Base-by-base conservation (phyloP, 805 yeast species). In the Myxozyma melibiosi region DNA sequence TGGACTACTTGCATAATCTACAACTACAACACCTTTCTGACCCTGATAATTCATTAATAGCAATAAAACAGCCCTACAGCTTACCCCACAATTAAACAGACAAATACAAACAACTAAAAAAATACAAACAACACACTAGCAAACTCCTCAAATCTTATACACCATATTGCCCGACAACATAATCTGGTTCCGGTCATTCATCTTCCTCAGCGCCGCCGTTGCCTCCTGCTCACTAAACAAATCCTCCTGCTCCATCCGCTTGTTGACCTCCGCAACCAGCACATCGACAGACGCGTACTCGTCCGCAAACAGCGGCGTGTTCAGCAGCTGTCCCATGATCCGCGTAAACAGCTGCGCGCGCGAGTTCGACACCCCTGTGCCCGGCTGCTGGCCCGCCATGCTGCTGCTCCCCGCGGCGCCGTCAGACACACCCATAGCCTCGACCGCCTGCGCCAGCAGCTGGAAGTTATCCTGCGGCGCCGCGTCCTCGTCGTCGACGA, bases 311-410 rank as follows among this genome's bases (percentile, higher is more conserved):
- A 76, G 54, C 20, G 73, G 75, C 3, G 78, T 72, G 53, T 76
- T 76, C 66, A 80, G 73, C 41, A 82, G 70, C 24, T 69, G 71
- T 1, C 85, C 83, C 20, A 80, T 74, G 11, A 76, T 69, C 57
- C 76, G 74, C 20, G 78, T 76, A 65, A 83, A 78, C 30, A 68
- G 65, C n/a, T 72, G 74, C 50, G 76, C 72, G 62, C 89, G 75
- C 18, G 78, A 74, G 1, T 77, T 76, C 2, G 87, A 81, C 18
- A 84, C 75, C 8, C 70, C 71, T 11, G 75, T 49, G 20, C 77
- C 33, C 66, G 68, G 30, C 56, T 47, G 40, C 63, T 63, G 28
- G 52, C 55, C 51, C 52, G 63, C 57, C 52, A 39, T 46, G 22
- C 41, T 22, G 30, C 47, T 22, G 18, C 49, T 39, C 22, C 42